A percentile compares a stretch with the other conserved stretches of the same genome.
These are phyloP conservation scores for Chalciporus pseudorubinellus DNA, from an alignment of 768 basidiomycete genomes.

Conservation along the genomic window DNA sequence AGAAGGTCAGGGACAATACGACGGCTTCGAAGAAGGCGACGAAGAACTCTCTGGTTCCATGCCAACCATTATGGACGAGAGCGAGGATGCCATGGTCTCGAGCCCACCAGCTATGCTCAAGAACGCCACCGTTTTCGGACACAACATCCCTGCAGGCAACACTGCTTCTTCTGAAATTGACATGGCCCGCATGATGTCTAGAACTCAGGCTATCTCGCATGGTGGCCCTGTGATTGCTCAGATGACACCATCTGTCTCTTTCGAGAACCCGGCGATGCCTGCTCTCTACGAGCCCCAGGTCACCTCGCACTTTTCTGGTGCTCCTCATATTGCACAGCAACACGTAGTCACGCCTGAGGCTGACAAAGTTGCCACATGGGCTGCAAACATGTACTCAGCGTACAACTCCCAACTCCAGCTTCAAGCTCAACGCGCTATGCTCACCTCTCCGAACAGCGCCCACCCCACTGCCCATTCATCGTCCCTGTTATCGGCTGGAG, in stretches of 20 bases:
- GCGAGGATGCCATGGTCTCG: slow-evolving; percentile 30
- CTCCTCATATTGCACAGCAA: slow-evolving; percentile 22
- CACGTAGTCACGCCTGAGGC: slow-evolving; percentile 15
- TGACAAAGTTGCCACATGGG: slow-evolving; percentile 32
- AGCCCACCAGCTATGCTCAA: slow-evolving; percentile 34
- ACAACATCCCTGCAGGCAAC: slow-evolving; percentile 30
- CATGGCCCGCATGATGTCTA: slow-evolving; percentile 26
- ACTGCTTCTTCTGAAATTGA: slow-evolving; percentile 28
- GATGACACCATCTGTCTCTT: slow-evolving; percentile 42
- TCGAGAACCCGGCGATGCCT: slow-evolving; percentile 53
- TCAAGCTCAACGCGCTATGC: slow-evolving; percentile 36
- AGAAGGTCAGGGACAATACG: slow-evolving; percentile 39
- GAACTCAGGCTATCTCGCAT: slow-evolving; percentile 23
- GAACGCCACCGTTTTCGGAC: slow-evolving; percentile 31
- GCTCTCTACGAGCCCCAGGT: slow-evolving; percentile 42
- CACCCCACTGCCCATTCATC: slow-evolving; percentile 33
- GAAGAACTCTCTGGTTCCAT: slow-evolving; percentile 35
- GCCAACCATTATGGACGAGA: slow-evolving; percentile 28
- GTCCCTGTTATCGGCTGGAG: slow-evolving; percentile 11
- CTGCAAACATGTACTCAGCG: slow-evolving; percentile 29
- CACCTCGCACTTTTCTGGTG: slow-evolving; percentile 26
- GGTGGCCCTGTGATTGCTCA: slow-evolving; percentile 46
- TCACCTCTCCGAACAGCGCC: slow-evolving; percentile 43
- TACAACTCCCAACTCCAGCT: slow-evolving; percentile 25
- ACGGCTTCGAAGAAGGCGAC: slow-evolving; percentile 41